Base-by-base conservation (phyloP, 2,329 filamentous ascomycete species). In the Botrytis pseudocinerea region DNA sequence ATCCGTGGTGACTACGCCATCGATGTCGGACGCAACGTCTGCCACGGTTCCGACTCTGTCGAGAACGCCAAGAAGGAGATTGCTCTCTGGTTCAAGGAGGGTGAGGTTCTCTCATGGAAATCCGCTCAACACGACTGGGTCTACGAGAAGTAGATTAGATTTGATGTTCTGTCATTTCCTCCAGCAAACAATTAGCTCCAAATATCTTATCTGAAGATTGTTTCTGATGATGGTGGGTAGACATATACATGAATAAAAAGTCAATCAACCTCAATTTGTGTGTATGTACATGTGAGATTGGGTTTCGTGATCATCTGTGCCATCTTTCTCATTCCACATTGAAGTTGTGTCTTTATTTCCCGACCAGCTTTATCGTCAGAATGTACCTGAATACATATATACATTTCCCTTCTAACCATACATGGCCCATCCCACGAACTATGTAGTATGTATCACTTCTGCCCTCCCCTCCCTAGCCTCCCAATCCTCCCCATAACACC, bases 61-160 rank as follows among this genome's bases (percentile, higher is more conserved):
- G 96, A 99, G 91, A 97, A 90, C 88, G 96, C 96, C 86, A 90
- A 98, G 92, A 98, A 98, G 93, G 96, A 99, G 90, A 99, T 99
- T 84, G 92, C 92, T 82, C 91, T 98, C 83, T 99, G 96, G 96
- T 99, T 99, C 93, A 91, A 92, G 86, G 87, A 93, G 80, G 91
- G 90, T 80, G 96, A 98, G 85, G 83, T 97, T 82, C 85, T 94
- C 85, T 88, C 83, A 86, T 98, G 93, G 90, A 95, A 96, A 90
- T 87, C 88, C 79, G 88, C 93, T 83, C 89, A 93, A 87, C 89
- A 92, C 86, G 90, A 93, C 88, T 98, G 96, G 96, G 88, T 98
- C 88, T 98, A 98, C 89, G 96, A 99, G 93, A 95, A 97, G 89
- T 80, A 81, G 77, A 80, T 78, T 54, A 46, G n/a, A 69, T 14